Evolutionary conservation across 2,329 filamentous ascomycete genomes (phyloP), one percentile per base, ranked within the genome.

Genomic region (Xylariales sp.): DNA sequence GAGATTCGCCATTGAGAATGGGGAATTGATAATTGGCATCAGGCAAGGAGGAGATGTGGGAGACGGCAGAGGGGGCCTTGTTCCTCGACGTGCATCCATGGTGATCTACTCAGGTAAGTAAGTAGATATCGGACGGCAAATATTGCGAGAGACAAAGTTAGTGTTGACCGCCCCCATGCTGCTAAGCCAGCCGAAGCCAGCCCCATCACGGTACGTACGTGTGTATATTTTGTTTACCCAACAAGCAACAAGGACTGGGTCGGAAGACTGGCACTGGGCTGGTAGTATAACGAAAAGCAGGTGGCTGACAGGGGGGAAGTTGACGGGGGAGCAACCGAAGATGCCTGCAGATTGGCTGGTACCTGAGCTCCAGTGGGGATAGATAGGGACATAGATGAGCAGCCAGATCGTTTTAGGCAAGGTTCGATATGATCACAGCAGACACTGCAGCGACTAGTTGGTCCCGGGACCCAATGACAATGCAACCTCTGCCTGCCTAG

Each of bases 251-350:
- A 23, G 23, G 23, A 23, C 23, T 23, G 23, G 23, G 23, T 62
- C 52, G 52, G 28, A 65, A 57, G 28, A 28, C 68, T 45, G 56
- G 59, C 23, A 23, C 23, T 23, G 23, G 23, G 23, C 23, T 23
- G 23, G 23, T 23, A 23, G 23, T 23, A 23, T 61, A 53, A 64
- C 39, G 53, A 52, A 50, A 46, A 48, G 43, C n/a, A 64, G 53
- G 46, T 39, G 49, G 49, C 39, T 54, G 41, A 57, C 64, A 59
- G 45, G 71, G 70, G 56, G 65, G 66, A 8, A 41, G 39, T 70
- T 69, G 65, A 72, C 69, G 69, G 74, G 72, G 72, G 69, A 73
- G 70, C 64, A 73, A 71, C 68, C 71, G 70, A 75, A 34, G 41
- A 16, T 16, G 48, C 54, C 5, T 39, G 48, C 12, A 57, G 32